A percentile compares a stretch with the other conserved stretches of the same genome.
Conservation (phyloP, 1,284 basidiomycete genomes). For the Irpex rosettiformis region DNA sequence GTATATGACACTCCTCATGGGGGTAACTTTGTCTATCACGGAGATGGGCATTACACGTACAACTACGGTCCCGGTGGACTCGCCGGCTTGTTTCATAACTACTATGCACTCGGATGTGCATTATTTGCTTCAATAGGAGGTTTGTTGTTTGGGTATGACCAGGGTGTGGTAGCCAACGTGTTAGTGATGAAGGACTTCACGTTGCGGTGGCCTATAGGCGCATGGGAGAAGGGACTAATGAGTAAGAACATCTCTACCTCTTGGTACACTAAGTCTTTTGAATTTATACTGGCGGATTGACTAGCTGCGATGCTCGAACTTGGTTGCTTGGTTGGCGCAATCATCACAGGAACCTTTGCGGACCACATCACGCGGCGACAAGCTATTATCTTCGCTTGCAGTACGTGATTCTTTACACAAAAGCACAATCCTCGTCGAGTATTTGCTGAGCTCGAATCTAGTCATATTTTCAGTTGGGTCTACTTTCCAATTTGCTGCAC, state of each 20-base stretch:
- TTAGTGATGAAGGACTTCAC: slow-evolving; percentile 79
- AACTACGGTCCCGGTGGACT: slow-evolving; percentile 66
- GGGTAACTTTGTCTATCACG: slow-evolving; percentile 28
- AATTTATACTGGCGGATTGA: not conserved
- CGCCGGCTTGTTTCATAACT: slow-evolving; percentile 58
- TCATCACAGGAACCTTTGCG: slow-evolving; percentile 62
- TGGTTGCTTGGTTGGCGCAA: slow-evolving; percentile 68
- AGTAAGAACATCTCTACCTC: slow-evolving; percentile 41
- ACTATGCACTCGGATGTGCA: slow-evolving; percentile 59
- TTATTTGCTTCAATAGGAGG: slow-evolving; percentile 77
- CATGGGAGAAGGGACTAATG: slow-evolving; percentile 72
- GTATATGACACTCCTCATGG: slow-evolving; percentile 12
- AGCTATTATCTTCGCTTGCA: slow-evolving; percentile 64
- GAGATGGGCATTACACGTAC: slow-evolving; percentile 49
- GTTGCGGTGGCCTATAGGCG: slow-evolving; percentile 59
- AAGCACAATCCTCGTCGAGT: slow-evolving; percentile 1
- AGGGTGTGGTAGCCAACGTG: slow-evolving; percentile 68
- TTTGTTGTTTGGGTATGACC: slow-evolving; percentile 65
- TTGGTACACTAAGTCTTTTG: not conserved
- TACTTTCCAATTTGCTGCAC: slow-evolving; percentile 61
- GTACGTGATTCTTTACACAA: slow-evolving; percentile 35
- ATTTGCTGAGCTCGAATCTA: slow-evolving; percentile 24
- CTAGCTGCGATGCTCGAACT: slow-evolving; percentile 77
- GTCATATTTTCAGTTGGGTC: slow-evolving; percentile 74
- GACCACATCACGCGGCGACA: slow-evolving; percentile 64